Conservation (phyloP, 139 green algal species). For the Pycnococcus provasolii region DNA sequence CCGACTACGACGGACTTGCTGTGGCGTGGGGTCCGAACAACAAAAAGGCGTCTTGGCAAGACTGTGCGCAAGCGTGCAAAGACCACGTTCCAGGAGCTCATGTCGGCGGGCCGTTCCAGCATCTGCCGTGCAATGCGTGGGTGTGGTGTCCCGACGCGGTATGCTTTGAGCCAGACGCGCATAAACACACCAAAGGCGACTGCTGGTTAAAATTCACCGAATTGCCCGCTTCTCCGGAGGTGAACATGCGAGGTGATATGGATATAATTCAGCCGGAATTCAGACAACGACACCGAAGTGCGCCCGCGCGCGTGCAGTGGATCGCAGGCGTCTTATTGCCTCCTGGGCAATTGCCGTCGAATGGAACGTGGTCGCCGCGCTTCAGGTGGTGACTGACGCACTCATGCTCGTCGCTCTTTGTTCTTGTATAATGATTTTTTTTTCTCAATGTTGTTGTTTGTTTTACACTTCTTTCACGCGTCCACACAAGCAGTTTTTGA, state of each 20-base stretch:
- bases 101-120: constrained; percentile 40
- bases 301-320: constrained; percentile 41
- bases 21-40: constrained; percentile 66
- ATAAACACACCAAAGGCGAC: constrained; percentile 61
- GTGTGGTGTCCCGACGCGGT: constrained; percentile 40
- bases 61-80: constrained; percentile 40
- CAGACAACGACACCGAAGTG: constrained; percentile 10
- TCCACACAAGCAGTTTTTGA: no score
- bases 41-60: constrained; percentile 40
- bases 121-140: constrained; percentile 74
- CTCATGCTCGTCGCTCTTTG: no score
- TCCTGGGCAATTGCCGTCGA: constrained; percentile 34
- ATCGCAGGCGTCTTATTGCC: constrained; percentile 51
- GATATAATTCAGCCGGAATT: constrained; percentile 18
- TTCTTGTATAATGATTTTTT: no score
- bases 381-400: constrained; percentile 5
- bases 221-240: constrained; percentile 47
- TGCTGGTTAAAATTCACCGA: constrained; percentile 80
- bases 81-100: constrained; percentile 38
- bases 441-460: no score
- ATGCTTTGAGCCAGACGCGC: constrained; percentile 74
- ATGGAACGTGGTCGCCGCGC: constrained; percentile 46
- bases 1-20: constrained; percentile 54
- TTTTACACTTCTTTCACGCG: no score
- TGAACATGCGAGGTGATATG: constrained; percentile 47